Evolutionary conservation across 306 rosid genomes (phyloP), one percentile per base, ranked within the genome.

Genomic region (Rosa chinensis): DNA sequence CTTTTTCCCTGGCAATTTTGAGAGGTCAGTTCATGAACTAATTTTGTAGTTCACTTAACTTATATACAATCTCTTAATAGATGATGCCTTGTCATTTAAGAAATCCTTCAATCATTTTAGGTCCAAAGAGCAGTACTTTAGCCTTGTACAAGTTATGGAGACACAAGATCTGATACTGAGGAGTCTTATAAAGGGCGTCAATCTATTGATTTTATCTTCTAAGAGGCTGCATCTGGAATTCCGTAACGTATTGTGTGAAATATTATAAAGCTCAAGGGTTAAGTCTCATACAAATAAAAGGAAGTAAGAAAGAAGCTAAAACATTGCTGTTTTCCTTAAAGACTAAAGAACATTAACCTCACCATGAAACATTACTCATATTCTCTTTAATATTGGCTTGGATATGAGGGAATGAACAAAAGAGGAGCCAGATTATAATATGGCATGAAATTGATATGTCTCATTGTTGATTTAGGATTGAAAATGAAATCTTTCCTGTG

Each of bases 51-150:
- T 12, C 77, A 52, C 11, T 37, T 53, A 11, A 17, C 16, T 3
- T 25, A 7, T 20, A 37, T 39, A 14, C 8, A 73, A 5, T n/a
- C 4, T 17, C 64, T n/a, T 18, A 52, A 35, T 55, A 20, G 21
- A 11, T 37, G 48, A 73, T 55, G 50, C 37, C 10, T 53, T 55
- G 49, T 32, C 7, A 50, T n/a, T 55, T 53, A 25, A 55, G 37
- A 62, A 72, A 72, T 44, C 50, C 66, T 52, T n/a, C 13, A 73
- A 53, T 73, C 16, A 0, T 18, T 66, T 49, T 23, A 77, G 74
- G 74, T 67, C 75, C 39, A 77, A 39, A 67, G 16, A 77, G 66
- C 73, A 77, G 20, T 77, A 77, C 18, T n/a, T 50, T 67, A 48
- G 64, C 37, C 80, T 77, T n/a, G 23, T 77, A 8, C 42, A 11